Percentiles rank a stretch among this genome's conserved stretches.
phyloP scores from a whole-genome alignment of 148 eudicot genomes.

The Rhododendron henanense region DNA sequence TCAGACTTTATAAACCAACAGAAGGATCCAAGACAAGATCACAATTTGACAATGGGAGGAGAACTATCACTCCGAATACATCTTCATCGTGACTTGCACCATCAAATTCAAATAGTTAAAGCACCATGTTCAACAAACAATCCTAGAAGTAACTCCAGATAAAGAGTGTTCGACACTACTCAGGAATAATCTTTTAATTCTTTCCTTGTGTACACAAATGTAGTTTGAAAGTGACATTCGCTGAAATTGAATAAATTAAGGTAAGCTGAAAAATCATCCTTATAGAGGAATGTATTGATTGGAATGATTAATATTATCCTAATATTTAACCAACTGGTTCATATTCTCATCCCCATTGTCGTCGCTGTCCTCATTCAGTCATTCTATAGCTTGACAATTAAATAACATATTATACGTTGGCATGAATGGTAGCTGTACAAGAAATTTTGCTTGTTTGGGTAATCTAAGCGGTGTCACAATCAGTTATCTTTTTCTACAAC shows the following conservation, averaged over 20 bases:
- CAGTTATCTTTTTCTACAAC: conserved; percentile 7
- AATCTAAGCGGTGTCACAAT: background rate
- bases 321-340: background rate
- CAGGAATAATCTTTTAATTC: background rate
- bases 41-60: background rate
- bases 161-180: background rate
- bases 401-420: background rate
- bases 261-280: background rate
- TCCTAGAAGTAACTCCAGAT: background rate
- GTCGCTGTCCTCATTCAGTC: background rate
- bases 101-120: background rate
- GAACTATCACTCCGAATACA: background rate
- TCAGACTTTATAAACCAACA: background rate
- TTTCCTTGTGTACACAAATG: background rate
- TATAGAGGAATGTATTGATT: background rate
- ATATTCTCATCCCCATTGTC: conserved; percentile 1
- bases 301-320: background rate
- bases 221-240: background rate
- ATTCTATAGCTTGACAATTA: background rate
- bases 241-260: background rate
- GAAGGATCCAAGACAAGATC: background rate
- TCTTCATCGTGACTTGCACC: background rate
- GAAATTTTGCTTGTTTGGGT: background rate
- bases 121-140: background rate
- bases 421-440: background rate